Base-by-base conservation (phyloP, 139 green algal species). In the Dunaliella sp. region DNA sequence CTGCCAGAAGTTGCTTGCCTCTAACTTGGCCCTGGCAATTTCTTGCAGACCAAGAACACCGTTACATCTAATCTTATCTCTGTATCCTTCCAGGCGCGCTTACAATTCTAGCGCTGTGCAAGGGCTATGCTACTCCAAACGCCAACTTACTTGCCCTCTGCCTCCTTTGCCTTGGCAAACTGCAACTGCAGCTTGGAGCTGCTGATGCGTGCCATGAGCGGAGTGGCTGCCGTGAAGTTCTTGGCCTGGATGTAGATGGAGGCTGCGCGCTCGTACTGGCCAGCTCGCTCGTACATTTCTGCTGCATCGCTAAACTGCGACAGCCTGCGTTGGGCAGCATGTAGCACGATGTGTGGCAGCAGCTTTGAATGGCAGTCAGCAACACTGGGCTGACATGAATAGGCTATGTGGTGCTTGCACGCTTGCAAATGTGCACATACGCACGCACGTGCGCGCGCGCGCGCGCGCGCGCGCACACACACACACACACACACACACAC, bases 91-190 rank as follows among this genome's bases (percentile, higher is more conserved):
- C n/a, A n/a, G n/a, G n/a, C n/a, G n/a, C n/a, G n/a, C n/a, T n/a
- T n/a, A n/a, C n/a, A n/a, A n/a, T n/a, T n/a, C n/a, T n/a, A n/a
- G n/a, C n/a, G n/a, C n/a, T n/a, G n/a, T n/a, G n/a, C n/a, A n/a
- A n/a, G n/a, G n/a, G n/a, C n/a, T n/a, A n/a, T n/a, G n/a, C n/a
- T n/a, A n/a, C n/a, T n/a, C n/a, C n/a, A n/a, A n/a, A n/a, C n/a
- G 77, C 77, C 3, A 21, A 81, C 84, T 32, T 37, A 92, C 89
- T 91, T 88, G 79, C 91, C 91, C 88, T 96, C 91, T 2, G 87
- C 89, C 87, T 98, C 95, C 88, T 97, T 97, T 36, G 92, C 95
- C 89, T 94, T 93, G 1, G 93, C 94, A 81, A 90, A 96, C 87
- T 95, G 88, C 84, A 95, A 88, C 85, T 94, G 94, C 84, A 96